phyloP scores from a whole-genome alignment of 768 basidiomycete species.

The Boletus subparvulus region DNA sequence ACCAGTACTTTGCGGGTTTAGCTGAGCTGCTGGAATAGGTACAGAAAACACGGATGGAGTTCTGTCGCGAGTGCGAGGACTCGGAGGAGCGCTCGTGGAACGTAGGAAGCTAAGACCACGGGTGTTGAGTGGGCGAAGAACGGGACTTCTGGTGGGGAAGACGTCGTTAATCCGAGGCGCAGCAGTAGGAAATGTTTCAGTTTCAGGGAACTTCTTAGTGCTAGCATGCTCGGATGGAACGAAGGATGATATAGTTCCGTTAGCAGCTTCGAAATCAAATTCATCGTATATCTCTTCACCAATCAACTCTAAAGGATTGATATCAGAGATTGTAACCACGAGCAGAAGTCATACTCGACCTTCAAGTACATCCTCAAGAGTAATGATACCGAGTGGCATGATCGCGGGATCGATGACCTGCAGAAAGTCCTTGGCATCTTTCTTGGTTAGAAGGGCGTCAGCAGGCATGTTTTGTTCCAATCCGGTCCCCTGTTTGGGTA shows the following conservation, averaged over 20 bases:
- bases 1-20: not conserved
- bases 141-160: constrained; percentile 23
- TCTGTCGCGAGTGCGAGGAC: constrained; percentile 37
- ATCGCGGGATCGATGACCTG: constrained; percentile 78
- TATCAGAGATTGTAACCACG: not conserved
- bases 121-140: constrained; percentile 42
- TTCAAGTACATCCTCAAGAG: constrained; percentile 90
- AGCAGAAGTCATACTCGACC: constrained; percentile 39
- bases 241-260: constrained; percentile 48
- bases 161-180: constrained; percentile 1
- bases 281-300: constrained; percentile 94
- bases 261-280: constrained; percentile 78
- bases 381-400: constrained; percentile 88
- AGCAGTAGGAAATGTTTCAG: constrained; percentile 12
- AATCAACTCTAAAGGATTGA: constrained; percentile 64
- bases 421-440: constrained; percentile 80
- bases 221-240: constrained; percentile 33
- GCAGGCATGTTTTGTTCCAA: constrained; percentile 87
- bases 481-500: constrained; percentile 37
- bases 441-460: constrained; percentile 78
- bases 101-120: constrained; percentile 52
- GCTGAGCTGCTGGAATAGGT: constrained; percentile 4
- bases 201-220: constrained; percentile 34
- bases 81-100: constrained; percentile 59
- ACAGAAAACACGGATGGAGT: constrained; percentile 1